Conservation (phyloP, 495 filamentous ascomycete species). For the Tuber microsphaerosporum region DNA sequence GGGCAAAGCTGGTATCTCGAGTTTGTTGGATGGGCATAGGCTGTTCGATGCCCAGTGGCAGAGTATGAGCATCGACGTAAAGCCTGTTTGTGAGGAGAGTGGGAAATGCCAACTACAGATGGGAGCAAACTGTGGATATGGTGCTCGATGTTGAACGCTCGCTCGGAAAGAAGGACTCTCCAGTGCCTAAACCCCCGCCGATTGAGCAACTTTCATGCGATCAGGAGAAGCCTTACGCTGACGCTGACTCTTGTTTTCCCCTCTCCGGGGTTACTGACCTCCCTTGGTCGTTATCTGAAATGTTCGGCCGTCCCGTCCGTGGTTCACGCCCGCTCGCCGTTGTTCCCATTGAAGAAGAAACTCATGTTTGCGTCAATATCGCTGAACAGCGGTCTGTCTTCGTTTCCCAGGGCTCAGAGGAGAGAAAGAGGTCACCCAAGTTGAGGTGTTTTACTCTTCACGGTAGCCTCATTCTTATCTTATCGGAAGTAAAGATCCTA, state of each 20-base stretch:
- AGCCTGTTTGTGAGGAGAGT: slow-evolving; percentile 58
- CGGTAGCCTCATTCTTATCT: slow-evolving; percentile 6
- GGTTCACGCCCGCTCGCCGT: slow-evolving; percentile 73
- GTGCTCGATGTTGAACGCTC: slow-evolving; percentile 89
- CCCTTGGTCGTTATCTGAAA: slow-evolving; percentile 71
- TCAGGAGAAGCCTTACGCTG: slow-evolving; percentile 67
- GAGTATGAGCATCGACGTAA: slow-evolving; percentile 93
- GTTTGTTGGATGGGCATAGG: slow-evolving; percentile 88
- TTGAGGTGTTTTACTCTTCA: slow-evolving; percentile 50
- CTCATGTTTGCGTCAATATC: slow-evolving; percentile 66
- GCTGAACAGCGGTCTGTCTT: slow-evolving; percentile 63
- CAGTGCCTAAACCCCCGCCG: slow-evolving; percentile 75
- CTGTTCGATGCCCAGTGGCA: slow-evolving; percentile 97
- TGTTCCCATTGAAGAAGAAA: slow-evolving; percentile 39
- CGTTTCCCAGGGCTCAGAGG: slow-evolving; percentile 51
- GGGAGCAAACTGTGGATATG: slow-evolving; percentile 95
- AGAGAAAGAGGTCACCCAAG: slow-evolving; percentile 54
- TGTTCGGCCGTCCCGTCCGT: slow-evolving; percentile 76
- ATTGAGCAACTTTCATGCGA: slow-evolving; percentile 77
- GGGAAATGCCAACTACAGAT: slow-evolving; percentile 75
- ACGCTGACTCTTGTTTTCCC: slow-evolving; percentile 71
- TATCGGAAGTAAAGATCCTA: not conserved
- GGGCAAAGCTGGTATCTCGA: slow-evolving; percentile 93
- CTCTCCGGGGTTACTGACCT: slow-evolving; percentile 59
- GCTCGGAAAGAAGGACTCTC: slow-evolving; percentile 77